A percentile compares a stretch with the other conserved stretches of the same genome.
Evolutionary conservation across 1,284 basidiomycete species (phyloP).

Genomic region (Violaceomyces palustris): DNA sequence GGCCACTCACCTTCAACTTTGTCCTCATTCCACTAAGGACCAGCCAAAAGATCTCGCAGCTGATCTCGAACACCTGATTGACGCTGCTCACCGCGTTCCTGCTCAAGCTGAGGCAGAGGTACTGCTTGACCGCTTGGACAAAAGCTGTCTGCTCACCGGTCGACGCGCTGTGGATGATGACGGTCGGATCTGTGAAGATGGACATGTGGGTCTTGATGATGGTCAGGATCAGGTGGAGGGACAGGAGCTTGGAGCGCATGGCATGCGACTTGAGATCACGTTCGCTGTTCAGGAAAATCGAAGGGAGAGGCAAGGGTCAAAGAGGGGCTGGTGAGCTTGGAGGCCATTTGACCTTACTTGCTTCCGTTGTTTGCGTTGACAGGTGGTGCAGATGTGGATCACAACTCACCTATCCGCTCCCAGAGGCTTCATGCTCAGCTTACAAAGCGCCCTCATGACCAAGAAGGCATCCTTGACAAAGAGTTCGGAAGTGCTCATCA

Average conservation of each 20-base stretch:
- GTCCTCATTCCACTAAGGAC: slow-evolving; percentile 87
- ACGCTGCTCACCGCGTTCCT: slow-evolving; percentile 94
- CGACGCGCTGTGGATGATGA: slow-evolving; percentile 48
- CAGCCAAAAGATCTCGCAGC: slow-evolving; percentile 98
- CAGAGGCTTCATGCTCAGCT: slow-evolving; percentile 51
- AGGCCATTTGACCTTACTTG: too few relatives aligned
- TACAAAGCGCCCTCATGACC: slow-evolving; percentile 50
- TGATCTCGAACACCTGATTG: slow-evolving; percentile 93
- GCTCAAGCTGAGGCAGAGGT: slow-evolving; percentile 79
- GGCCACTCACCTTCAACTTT: too few relatives aligned
- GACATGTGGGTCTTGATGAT: slow-evolving; percentile 47
- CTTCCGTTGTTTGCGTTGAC: too few relatives aligned
- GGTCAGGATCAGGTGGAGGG: slow-evolving; percentile 47
- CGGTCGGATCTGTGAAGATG: slow-evolving; percentile 46
- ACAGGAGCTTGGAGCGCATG: slow-evolving; percentile 51
- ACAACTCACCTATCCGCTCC: slow-evolving; percentile 31
- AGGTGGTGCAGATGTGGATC: too few relatives aligned
- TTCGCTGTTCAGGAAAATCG: slow-evolving; percentile 18
- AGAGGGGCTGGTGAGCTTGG: too few relatives aligned
- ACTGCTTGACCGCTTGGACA: slow-evolving; percentile 53
- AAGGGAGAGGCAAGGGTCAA: too few relatives aligned
- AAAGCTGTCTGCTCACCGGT: slow-evolving; percentile 50
- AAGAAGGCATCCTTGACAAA: slow-evolving; percentile 52
- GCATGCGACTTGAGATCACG: slow-evolving; percentile 50
- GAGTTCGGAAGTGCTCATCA: slow-evolving; percentile 46